phyloP scores from a whole-genome alignment of 2,329 filamentous ascomycete species.

The Nemania serpens region DNA sequence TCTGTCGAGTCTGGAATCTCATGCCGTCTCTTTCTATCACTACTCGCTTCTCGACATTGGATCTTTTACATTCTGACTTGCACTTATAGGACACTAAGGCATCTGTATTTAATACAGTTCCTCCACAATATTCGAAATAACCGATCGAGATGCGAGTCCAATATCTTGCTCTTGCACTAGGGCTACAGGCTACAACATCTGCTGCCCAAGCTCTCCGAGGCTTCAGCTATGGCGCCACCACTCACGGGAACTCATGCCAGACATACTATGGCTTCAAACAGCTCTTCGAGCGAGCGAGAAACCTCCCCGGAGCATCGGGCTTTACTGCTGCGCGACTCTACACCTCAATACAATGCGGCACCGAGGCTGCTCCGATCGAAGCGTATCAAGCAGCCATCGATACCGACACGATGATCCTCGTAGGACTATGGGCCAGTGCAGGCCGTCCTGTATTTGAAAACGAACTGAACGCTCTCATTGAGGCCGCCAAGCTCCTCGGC shows the following conservation, averaged over 20 bases:
- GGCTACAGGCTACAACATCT: slow-evolving; percentile 22
- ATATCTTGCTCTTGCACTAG: slow-evolving; percentile 24
- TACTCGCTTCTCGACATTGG: neutral
- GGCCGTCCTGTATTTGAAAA: slow-evolving; percentile 34
- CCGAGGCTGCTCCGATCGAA: slow-evolving; percentile 36
- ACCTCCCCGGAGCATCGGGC: slow-evolving; percentile 43
- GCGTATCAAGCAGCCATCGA: slow-evolving; percentile 41
- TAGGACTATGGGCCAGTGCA: slow-evolving; percentile 40
- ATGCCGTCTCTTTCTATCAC: neutral
- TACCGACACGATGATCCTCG: slow-evolving; percentile 36
- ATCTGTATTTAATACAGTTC: no score
- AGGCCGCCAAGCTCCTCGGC: slow-evolving; percentile 31
- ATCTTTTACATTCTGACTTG: neutral
- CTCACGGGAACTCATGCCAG: slow-evolving; percentile 46
- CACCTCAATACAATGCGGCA: slow-evolving; percentile 42
- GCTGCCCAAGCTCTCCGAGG: slow-evolving; percentile 38
- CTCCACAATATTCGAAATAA: neutral
- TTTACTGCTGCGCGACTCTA: slow-evolving; percentile 54
- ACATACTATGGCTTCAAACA: slow-evolving; percentile 48
- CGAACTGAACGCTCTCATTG: slow-evolving; percentile 37
- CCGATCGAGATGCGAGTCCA: slow-evolving; percentile 29
- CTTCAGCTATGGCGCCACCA: slow-evolving; percentile 53
- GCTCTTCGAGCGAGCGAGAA: slow-evolving; percentile 51
- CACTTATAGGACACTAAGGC: no score
- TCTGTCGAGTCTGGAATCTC: neutral